Evolutionary conservation across 108 stramenopile species (phyloP).

Genomic region (Nitzschia sp.): DNA sequence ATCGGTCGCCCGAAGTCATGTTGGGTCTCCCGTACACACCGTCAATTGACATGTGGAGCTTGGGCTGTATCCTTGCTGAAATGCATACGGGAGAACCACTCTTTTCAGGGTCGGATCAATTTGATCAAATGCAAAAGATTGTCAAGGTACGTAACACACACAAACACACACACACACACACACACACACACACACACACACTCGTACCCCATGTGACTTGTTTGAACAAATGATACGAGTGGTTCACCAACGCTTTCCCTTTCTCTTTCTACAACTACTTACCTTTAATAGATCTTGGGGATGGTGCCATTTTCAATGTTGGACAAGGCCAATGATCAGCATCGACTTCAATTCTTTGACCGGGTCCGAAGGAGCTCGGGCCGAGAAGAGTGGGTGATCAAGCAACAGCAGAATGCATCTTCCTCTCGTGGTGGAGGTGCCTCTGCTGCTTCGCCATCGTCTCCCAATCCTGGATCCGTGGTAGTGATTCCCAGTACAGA

Average conservation of each 20-base stretch:
- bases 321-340: conserved; percentile 67
- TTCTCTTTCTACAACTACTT: no score
- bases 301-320: conserved; percentile 86
- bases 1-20: conserved; percentile 98
- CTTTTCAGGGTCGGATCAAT: conserved; percentile 95
- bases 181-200: no score
- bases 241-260: neutral
- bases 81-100: conserved; percentile 98
- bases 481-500: conserved; percentile 65
- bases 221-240: neutral
- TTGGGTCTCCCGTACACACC: conserved; percentile 93
- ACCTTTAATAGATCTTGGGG: conserved; percentile 77
- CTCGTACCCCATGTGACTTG: no score
- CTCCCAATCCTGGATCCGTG: neutral
- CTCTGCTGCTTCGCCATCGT: conserved; percentile 27
- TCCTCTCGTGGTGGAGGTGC: conserved; percentile 25
- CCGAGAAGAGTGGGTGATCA: conserved; percentile 40
- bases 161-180: no score
- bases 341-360: conserved; percentile 81
- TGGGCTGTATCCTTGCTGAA: conserved; percentile 98
- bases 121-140: conserved; percentile 97
- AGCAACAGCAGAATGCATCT: conserved; percentile 36
- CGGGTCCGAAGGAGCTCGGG: conserved; percentile 40
- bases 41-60: conserved; percentile 99
- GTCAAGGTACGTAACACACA: conserved; percentile 85